phyloP scores from a whole-genome alignment of 148 eudicot genomes.

The Camellia japonica region DNA sequence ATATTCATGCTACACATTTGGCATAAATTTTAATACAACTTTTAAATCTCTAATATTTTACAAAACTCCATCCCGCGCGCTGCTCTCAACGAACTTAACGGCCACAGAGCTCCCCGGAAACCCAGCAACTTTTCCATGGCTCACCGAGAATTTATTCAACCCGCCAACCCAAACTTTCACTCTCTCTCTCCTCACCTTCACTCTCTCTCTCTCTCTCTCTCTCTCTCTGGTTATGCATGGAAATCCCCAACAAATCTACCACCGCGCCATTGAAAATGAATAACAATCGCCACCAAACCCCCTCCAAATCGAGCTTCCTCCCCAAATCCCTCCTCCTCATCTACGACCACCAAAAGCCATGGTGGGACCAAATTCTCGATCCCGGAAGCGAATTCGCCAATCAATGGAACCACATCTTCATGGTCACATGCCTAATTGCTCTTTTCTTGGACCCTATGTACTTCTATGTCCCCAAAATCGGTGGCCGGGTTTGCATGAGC shows the following conservation, averaged over 20 bases:
- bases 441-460: slow-evolving; percentile 84
- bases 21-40: too few species aligned
- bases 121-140: slow-evolving; percentile 10
- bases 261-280: slow-evolving; percentile 7
- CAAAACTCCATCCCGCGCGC: slow-evolving; percentile 1
- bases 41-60: too few species aligned
- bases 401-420: slow-evolving; percentile 73
- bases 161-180: not conserved
- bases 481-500: slow-evolving; percentile 45
- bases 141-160: not conserved
- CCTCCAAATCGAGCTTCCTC: slow-evolving; percentile 26
- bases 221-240: not conserved
- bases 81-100: slow-evolving; percentile 6
- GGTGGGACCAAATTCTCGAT: slow-evolving; percentile 59
- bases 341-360: slow-evolving; percentile 32
- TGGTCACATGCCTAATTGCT: slow-evolving; percentile 54
- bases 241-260: not conserved
- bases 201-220: not conserved
- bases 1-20: too few species aligned
- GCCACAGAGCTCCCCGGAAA: not conserved
- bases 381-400: slow-evolving; percentile 57
- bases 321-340: slow-evolving; percentile 32
- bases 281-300: slow-evolving; percentile 11
- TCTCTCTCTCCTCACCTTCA: not conserved
- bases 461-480: slow-evolving; percentile 50